Percentiles rank a stretch among this genome's conserved stretches.
Evolutionary conservation across 2,329 filamentous ascomycete species (phyloP).

Genomic region (Colletotrichum sp.): DNA sequence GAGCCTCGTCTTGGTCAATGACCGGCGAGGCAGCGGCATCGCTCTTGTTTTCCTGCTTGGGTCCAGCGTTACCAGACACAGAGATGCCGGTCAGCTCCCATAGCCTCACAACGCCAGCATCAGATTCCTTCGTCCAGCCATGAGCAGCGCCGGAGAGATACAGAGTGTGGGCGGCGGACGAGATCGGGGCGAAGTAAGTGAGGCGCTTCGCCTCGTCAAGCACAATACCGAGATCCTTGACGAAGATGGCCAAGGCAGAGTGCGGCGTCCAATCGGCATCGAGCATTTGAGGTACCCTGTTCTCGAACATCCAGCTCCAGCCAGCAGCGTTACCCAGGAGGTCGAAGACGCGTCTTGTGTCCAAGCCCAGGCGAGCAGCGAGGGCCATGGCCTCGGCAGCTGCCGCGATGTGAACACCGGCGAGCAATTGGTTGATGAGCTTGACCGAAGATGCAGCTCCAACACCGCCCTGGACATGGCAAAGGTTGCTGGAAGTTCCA

Average conservation of each 20-base stretch:
- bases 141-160: conserved; percentile 36
- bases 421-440: conserved; percentile 63
- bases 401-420: conserved; percentile 61
- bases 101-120: conserved; percentile 38
- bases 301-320: conserved; percentile 41
- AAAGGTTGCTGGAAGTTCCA: conserved; percentile 36
- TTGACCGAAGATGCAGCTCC: conserved; percentile 62
- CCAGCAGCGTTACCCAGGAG: conserved; percentile 45
- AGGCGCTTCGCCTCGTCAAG: conserved; percentile 35
- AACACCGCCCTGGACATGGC: conserved; percentile 55
- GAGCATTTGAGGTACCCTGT: conserved; percentile 39
- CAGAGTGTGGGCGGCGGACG: conserved; percentile 32
- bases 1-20: background rate
- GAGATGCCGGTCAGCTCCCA: conserved; percentile 37
- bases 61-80: conserved; percentile 22
- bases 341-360: conserved; percentile 53
- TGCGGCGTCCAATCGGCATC: conserved; percentile 38
- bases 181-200: conserved; percentile 31
- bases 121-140: conserved; percentile 37
- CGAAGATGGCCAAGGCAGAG: conserved; percentile 38
- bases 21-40: background rate
- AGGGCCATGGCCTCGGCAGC: conserved; percentile 63
- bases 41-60: background rate
- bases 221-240: conserved; percentile 38
- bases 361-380: conserved; percentile 56